Base-by-base conservation (phyloP, 768 basidiomycete species). In the Panellus pusillus region DNA sequence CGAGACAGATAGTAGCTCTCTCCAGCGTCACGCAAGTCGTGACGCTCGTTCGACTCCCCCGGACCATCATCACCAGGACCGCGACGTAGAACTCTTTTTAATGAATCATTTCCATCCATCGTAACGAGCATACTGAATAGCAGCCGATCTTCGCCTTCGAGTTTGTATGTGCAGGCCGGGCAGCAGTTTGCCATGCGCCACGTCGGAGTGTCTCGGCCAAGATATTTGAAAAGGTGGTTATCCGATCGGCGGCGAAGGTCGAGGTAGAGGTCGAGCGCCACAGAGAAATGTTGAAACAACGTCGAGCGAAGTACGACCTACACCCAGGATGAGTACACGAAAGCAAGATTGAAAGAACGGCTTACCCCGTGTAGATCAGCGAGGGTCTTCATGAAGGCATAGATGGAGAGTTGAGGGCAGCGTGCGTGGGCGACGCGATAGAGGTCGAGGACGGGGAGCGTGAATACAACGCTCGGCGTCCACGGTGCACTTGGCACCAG, bases 241-340 rank as follows among this genome's bases (percentile, higher is more conserved):
- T 69, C 53, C 11, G 72, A 60, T 0, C 1, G 7, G 0, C 56
- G 50, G 1, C 50, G 43, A 4, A 75, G 67, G 0, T 44, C 18
- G 18, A 77, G 67, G 54, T 74, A 77, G 0, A 67, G 46, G 41
- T 77, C 72, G 46, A 70, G 73, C 9, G 71, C 59, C 18, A 67
- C 60, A 1, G 67, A 61, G 24, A 78, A 58, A 12, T 52, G 50
- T 3, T 41, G 20, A 3, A 17, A 15, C 24, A 57, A 41, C 14
- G 52, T 50, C 11, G 47, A 32, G 9, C 35, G 49, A 9, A 40
- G 45, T 1, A 27, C 28, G 4, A 48, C 32, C 32, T 35, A 8
- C 14, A 13, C 6, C 14, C 3, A 9, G 8, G 14, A 14, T 35
- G 3, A 35, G 7, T 14, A 9, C 7, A 35, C 9, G 2, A 8